Conservation (phyloP, 163 green algal genomes). For the Chlamydomonas reinhardtii region DNA sequence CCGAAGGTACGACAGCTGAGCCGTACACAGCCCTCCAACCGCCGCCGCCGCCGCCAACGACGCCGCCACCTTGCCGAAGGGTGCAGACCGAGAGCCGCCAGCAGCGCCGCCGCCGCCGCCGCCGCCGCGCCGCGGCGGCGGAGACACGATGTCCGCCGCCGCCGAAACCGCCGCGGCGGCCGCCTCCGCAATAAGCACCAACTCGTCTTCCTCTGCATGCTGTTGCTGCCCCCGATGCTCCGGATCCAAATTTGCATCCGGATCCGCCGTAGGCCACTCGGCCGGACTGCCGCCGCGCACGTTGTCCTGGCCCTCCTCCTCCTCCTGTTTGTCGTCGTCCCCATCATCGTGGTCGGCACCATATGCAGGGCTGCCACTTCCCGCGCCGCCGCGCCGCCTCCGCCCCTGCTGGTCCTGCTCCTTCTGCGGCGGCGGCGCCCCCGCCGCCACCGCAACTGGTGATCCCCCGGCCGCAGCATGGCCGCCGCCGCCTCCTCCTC, state of each 20-base stretch:
- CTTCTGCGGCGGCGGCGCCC: not conserved
- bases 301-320: too few relatives aligned
- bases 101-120: not conserved
- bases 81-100: not conserved
- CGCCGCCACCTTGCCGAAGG: not conserved
- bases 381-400: not conserved
- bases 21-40: not conserved
- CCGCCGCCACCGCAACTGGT: too few relatives aligned
- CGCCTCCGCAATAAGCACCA: slow-evolving; percentile 11
- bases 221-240: too few relatives aligned
- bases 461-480: not conserved
- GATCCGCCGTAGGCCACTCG: not conserved
- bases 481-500: not conserved
- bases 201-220: not conserved
- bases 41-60: not conserved
- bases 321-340: too few relatives aligned
- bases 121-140: not conserved
- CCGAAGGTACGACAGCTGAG: slow-evolving; percentile 28
- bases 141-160: not conserved
- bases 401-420: not conserved
- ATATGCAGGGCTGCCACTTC: too few relatives aligned
- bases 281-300: not conserved
- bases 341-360: too few relatives aligned
- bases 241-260: too few relatives aligned
- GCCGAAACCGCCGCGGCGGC: slow-evolving; percentile 6